A percentile compares a stretch with the other conserved stretches of the same genome.
Evolutionary conservation across 768 basidiomycete species (phyloP).

Genomic region (Podaxis rugospora): DNA sequence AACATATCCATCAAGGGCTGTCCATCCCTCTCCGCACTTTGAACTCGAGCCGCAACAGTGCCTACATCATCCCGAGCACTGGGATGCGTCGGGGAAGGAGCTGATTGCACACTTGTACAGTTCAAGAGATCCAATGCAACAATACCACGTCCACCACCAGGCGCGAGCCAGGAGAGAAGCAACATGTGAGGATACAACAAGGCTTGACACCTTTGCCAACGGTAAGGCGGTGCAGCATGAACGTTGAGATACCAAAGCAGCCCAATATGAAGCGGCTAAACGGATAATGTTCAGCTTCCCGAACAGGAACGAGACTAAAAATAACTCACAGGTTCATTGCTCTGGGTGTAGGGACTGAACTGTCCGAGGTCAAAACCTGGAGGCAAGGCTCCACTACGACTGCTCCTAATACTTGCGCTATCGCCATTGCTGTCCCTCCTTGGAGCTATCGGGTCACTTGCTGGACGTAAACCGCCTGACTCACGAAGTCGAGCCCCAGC

Average conservation of each 20-base stretch:
- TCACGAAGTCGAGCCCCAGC: constrained; percentile 32
- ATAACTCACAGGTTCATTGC: constrained; percentile 41
- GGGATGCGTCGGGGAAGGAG: constrained; percentile 77
- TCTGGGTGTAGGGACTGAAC: constrained; percentile 44
- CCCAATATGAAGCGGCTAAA: constrained; percentile 84
- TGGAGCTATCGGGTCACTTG: constrained; percentile 22
- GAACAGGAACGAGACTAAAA: constrained; percentile 9
- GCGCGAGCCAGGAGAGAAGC: constrained; percentile 82
- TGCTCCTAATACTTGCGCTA: constrained; percentile 26
- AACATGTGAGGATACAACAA: constrained; percentile 81
- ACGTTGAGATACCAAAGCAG: constrained; percentile 91
- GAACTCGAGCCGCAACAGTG: constrained; percentile 69
- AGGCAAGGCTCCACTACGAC: constrained; percentile 29
- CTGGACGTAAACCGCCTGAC: constrained; percentile 19
- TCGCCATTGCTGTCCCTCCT: constrained; percentile 19
- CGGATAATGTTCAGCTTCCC: constrained; percentile 18
- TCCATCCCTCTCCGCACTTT: constrained; percentile 44
- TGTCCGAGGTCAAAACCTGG: constrained; percentile 42
- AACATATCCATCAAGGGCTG: constrained; percentile 63
- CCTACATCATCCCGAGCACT: constrained; percentile 84
- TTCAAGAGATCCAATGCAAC: constrained; percentile 85
- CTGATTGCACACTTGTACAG: constrained; percentile 81
- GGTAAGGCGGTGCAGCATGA: constrained; percentile 72
- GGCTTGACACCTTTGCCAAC: constrained; percentile 80
- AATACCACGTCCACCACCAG: constrained; percentile 78